Evolutionary conservation across 2,329 filamentous ascomycete species (phyloP), one percentile per base, ranked within the genome.

Genomic region (Bipolaris zeicola): DNA sequence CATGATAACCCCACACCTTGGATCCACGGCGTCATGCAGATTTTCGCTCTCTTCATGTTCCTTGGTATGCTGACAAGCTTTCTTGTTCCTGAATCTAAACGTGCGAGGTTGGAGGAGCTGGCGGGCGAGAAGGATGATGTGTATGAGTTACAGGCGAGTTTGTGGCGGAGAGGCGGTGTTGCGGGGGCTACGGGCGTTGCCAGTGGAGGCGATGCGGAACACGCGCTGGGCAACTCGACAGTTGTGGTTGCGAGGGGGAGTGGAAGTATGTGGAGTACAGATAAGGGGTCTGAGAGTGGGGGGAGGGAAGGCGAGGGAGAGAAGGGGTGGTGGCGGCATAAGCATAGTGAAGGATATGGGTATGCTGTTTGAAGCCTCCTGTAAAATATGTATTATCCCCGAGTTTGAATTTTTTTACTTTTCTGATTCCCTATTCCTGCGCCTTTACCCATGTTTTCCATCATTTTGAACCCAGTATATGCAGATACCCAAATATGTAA

Each of bases 31-130:
- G 83, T 93, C 36, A 87, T 94, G 79, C 83, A 91, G 72, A 89
- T 92, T 36, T 92, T 91, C 74, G 89, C 89, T 0, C 80, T 91
- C 8, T 92, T 94, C 80, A 93, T 92, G 90, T 80, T 93, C 5
- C 82, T 84, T 49, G 91, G 91, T 34, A 83, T 85, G 44, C 76
- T 91, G 44, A 85, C 86, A 2, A 87, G 87, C 1, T 78, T 92
- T 3, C 77, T 94, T n/a, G 87, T 93, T 20, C 89, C 89, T 0
- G 90, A 92, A 77, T 92, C 88, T 0, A 92, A 89, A 78, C 83
- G 88, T 1, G 82, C 86, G 72, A 91, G 89, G 0, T 79, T 95
- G 39, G 91, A 92, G 70, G 84, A 88, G 61, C 77, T 92, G 14
- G 83, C 87, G 0, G 88, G 87, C 1, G 89, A 91, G 72, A 79